Evolutionary conservation across 768 basidiomycete genomes (phyloP), one percentile per base, ranked within the genome.

Genomic region (Mycena vulgaris): DNA sequence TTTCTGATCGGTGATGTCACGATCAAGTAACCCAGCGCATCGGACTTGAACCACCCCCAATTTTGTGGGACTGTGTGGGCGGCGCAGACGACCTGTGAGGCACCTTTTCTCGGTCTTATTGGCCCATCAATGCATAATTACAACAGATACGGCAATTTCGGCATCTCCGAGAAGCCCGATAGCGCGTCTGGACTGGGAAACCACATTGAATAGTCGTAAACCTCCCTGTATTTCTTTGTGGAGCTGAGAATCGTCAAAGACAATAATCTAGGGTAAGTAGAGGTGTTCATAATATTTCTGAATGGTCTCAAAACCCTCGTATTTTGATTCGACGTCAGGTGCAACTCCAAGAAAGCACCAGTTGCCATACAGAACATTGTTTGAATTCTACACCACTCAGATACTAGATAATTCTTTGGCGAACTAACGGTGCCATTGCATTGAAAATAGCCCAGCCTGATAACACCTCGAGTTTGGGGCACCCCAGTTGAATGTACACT

Each of bases 361-460:
- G 49, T 51, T 51, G 49, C 49, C 49, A 51, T 27, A 51, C 49
- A 51, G 49, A 51, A 51, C 49, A 51, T 51, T 51, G 49, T 51
- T 51, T 80, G 78, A 78, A 80, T 80, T 1, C 23, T 66, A 28
- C 27, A 51, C 27, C 6, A 51, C 30, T 51, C 49, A 51, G 27
- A 51, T 30, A 30, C 49, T 51, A 51, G 49, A 37, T 37, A 37
- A 37, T 37, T 37, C 35, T 37, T 37, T 37, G 35, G 42, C 23
- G 47, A 48, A 48, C 10, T 21, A 42, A 39, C 11, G 55, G 55
- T 56, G 55, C 55, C 55, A 56, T 56, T 14, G 33, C 35, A 39
- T 56, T 56, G 55, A 56, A 56, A 27, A 56, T 39, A 25, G 55
- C 55, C 55, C 55, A 56, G 8, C 55, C 55, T 9, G 55, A 37